These are phyloP conservation scores for Schizochytrium sp. DNA, from an alignment of 108 stramenopile species.

Conservation along the genomic window DNA sequence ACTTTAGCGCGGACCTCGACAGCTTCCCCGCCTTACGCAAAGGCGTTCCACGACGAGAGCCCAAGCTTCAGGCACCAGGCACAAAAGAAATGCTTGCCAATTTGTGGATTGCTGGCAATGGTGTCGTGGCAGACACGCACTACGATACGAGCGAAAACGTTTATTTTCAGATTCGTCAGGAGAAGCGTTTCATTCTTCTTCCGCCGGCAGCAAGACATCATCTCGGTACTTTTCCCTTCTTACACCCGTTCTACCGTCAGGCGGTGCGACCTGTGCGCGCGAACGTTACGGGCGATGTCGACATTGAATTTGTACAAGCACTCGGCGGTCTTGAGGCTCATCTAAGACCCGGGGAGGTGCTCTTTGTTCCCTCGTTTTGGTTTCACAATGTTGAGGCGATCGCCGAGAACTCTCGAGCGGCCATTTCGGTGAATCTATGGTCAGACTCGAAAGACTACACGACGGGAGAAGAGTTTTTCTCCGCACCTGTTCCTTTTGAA, in stretches of 20 bases:
- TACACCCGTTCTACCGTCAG: not conserved
- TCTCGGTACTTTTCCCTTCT: not conserved
- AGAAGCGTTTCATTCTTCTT: not conserved
- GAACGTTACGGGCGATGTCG: not conserved
- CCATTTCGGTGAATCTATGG: constrained; percentile 5
- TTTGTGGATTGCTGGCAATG: not conserved
- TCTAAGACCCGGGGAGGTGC: not conserved
- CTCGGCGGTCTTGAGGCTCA: not conserved
- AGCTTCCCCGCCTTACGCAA: not conserved
- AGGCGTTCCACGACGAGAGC: not conserved
- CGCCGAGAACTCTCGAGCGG: not conserved
- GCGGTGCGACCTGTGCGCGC: not conserved
- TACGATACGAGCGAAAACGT: not conserved
- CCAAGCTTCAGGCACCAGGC: not conserved
- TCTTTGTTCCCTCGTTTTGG: not conserved
- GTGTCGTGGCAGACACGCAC: not conserved
- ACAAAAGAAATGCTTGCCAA: not conserved
- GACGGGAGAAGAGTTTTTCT: not conserved
- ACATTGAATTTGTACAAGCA: not conserved
- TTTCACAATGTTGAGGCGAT: constrained; percentile 1
- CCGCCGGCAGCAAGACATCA: not conserved
- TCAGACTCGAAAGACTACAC: not conserved
- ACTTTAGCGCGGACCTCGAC: constrained; percentile 6
- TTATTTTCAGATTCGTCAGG: not conserved
- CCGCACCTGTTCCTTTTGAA: not conserved